A percentile compares a stretch with the other conserved stretches of the same genome.
Conservation (phyloP, 805 yeast species). For the Sugiyamaella smithiae region DNA sequence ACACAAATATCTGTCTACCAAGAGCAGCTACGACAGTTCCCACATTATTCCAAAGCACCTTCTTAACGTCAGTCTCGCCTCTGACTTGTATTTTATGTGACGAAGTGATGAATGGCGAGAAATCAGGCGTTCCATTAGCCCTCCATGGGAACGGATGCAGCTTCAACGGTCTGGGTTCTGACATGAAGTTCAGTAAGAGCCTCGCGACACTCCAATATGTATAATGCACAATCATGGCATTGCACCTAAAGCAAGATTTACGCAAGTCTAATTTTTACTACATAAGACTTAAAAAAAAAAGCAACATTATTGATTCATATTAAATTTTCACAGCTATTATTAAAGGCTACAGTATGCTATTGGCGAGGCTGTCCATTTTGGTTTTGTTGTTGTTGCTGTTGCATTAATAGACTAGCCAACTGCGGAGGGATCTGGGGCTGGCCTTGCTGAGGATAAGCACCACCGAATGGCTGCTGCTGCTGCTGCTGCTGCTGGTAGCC, state of each 20-base stretch:
- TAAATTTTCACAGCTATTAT: too few relatives aligned
- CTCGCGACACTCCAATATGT: too few relatives aligned
- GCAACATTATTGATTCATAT: too few relatives aligned
- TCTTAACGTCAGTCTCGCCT: constrained; percentile 1
- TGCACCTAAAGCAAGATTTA: too few relatives aligned
- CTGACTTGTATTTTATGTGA: background rate
- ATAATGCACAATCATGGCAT: too few relatives aligned
- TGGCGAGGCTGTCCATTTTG: too few relatives aligned
- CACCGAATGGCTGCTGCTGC: background rate
- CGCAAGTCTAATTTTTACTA: too few relatives aligned
- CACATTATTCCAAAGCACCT: constrained; percentile 31
- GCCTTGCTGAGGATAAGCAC: background rate
- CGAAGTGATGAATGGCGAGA: background rate
- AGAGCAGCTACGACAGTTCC: constrained; percentile 31
- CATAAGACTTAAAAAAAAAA: too few relatives aligned
- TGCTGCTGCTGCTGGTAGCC: background rate
- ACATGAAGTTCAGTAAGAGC: constrained; percentile 1
- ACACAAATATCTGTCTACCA: background rate
- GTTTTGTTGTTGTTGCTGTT: background rate
- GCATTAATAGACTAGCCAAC: constrained; percentile 2
- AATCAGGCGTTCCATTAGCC: background rate
- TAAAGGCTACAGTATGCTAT: too few relatives aligned
- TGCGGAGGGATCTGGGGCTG: constrained; percentile 2
- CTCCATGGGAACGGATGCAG: background rate
- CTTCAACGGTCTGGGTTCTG: background rate